Conservation (phyloP, 2,329 filamentous ascomycete species). For the Sporothrix luriei region DNA sequence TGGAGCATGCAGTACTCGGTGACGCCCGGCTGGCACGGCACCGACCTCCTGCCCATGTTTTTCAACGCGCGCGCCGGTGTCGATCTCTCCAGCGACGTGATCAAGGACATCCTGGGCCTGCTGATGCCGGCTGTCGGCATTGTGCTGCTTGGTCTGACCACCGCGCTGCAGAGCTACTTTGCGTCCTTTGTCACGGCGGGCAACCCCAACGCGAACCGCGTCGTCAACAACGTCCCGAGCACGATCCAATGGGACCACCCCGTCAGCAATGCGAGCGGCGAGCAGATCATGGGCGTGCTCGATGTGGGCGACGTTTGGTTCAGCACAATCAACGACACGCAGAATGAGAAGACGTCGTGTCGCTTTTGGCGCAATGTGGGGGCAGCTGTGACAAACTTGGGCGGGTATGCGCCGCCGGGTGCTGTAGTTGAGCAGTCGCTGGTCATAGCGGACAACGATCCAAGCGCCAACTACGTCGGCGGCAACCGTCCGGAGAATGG, state of each 20-base stretch:
- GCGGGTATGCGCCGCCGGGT: constrained; percentile 42
- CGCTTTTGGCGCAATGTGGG: constrained; percentile 43
- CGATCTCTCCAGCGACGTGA: constrained; percentile 38
- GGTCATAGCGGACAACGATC: constrained; percentile 28
- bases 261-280: constrained; percentile 34
- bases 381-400: constrained; percentile 40
- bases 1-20: constrained; percentile 49
- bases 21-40: constrained; percentile 46
- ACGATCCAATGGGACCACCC: constrained; percentile 45
- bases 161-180: constrained; percentile 48
- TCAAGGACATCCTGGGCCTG: constrained; percentile 38
- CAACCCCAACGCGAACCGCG: constrained; percentile 44
- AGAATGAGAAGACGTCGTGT: constrained; percentile 41
- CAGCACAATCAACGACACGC: constrained; percentile 40
- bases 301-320: constrained; percentile 44
- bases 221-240: constrained; percentile 42
- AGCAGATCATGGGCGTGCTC: constrained; percentile 41
- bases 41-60: constrained; percentile 48
- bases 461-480: constrained; percentile 35
- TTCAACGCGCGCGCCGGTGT: constrained; percentile 42
- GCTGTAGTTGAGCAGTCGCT: constrained; percentile 35
- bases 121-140: constrained; percentile 42
- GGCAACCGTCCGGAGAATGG: constrained; percentile 26
- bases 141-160: constrained; percentile 43
- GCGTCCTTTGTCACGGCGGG: constrained; percentile 47